Evolutionary conservation across 2,329 filamentous ascomycete species (phyloP).

Genomic region (Ceratocystis alfenasii): DNA sequence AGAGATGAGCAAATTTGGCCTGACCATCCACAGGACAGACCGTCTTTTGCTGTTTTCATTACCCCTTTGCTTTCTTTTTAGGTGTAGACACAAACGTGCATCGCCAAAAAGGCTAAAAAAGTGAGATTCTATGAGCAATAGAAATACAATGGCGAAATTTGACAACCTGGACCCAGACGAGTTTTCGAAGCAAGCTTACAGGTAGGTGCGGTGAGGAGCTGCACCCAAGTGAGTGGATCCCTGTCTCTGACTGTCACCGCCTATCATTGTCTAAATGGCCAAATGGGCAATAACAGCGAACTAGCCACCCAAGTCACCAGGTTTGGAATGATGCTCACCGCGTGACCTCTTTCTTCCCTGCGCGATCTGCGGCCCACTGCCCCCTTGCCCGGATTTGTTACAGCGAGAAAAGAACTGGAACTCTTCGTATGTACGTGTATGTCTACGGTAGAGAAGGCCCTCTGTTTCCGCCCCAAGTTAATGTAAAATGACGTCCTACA

Average conservation of each 20-base stretch:
- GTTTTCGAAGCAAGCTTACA: neutral
- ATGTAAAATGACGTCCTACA: neutral
- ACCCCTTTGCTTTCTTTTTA: neutral
- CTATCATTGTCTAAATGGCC: slow-evolving; percentile 7
- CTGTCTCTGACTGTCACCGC: neutral
- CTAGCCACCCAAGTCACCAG: neutral
- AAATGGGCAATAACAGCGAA: neutral
- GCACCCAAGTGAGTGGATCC: too few relatives aligned
- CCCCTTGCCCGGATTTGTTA: neutral
- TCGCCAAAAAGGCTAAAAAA: neutral
- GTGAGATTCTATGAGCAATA: neutral
- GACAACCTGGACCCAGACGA: neutral
- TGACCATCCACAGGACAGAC: neutral
- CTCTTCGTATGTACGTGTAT: neutral
- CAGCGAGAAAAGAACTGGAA: neutral
- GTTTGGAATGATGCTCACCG: neutral
- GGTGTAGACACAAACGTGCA: neutral
- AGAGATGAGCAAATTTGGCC: neutral
- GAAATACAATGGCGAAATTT: neutral
- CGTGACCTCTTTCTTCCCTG: slow-evolving; percentile 3
- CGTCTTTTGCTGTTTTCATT: neutral
- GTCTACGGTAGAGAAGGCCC: neutral
- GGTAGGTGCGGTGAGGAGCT: too few relatives aligned
- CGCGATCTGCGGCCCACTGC: neutral
- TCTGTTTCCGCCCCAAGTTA: neutral